Evolutionary conservation across 2,329 filamentous ascomycete genomes (phyloP).

Genomic region (Penicillium sp.): DNA sequence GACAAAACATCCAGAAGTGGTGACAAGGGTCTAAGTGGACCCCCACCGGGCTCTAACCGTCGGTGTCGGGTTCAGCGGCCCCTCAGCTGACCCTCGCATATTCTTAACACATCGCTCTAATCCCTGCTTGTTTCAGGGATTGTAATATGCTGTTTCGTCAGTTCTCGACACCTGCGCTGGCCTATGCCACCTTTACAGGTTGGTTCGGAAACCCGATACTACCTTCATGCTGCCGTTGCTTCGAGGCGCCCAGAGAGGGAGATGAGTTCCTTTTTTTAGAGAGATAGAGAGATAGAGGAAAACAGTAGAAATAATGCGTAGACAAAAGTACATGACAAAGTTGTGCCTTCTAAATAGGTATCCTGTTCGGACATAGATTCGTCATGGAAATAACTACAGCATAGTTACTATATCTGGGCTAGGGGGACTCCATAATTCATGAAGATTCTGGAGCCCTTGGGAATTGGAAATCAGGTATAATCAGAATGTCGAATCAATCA

Average conservation of each 20-base stretch:
- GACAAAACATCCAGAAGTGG: background rate
- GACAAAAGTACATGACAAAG: background rate
- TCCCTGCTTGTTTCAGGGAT: constrained; percentile 15
- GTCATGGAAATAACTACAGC: background rate
- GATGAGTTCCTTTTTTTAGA: background rate
- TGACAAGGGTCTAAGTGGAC: constrained; percentile 6
- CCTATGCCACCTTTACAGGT: constrained; percentile 4
- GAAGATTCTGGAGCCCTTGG: background rate
- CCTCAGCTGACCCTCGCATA: background rate
- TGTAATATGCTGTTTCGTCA: constrained; percentile 7
- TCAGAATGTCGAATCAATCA: background rate
- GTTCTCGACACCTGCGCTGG: constrained; percentile 6
- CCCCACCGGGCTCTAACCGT: constrained; percentile 20
- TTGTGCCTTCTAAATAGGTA: background rate
- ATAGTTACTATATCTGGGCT: background rate
- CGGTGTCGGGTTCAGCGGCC: constrained; percentile 17
- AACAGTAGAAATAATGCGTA: too few species aligned
- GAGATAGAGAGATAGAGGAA: too few species aligned
- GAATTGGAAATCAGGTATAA: background rate
- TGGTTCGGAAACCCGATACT: constrained; percentile 7
- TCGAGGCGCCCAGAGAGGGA: constrained; percentile 8
- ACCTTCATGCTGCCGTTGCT: constrained; percentile 17
- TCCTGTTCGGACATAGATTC: background rate
- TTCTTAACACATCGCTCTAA: background rate
- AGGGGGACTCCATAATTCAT: background rate